Evolutionary conservation across 129 eudicot genomes (phyloP).

Genomic region (Flaveria linearis): DNA sequence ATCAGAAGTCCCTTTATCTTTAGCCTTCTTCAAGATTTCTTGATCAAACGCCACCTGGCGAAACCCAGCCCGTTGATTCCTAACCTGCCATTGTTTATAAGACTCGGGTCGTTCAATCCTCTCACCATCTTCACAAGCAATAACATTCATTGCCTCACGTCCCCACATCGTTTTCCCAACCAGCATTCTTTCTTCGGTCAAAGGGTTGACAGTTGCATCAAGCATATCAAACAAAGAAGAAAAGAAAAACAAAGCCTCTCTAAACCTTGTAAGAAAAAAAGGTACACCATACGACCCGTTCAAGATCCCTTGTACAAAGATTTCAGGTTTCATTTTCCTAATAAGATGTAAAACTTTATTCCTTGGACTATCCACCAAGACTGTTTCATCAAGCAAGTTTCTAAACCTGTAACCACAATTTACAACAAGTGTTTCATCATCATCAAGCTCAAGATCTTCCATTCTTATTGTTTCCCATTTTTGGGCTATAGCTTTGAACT

Average conservation of each 20-base stretch:
- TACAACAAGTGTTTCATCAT: slow-evolving; percentile 65
- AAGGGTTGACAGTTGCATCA: slow-evolving; percentile 59
- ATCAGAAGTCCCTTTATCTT: slow-evolving; percentile 41
- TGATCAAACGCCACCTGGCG: slow-evolving; percentile 50
- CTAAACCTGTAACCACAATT: slow-evolving; percentile 57
- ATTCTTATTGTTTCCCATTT: slow-evolving; percentile 71
- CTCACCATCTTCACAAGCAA: slow-evolving; percentile 82
- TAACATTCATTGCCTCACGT: slow-evolving; percentile 73
- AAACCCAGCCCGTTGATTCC: slow-evolving; percentile 66
- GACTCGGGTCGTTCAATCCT: slow-evolving; percentile 84
- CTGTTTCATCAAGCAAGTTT: slow-evolving; percentile 70
- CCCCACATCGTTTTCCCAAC: slow-evolving; percentile 64
- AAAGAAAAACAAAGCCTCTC: slow-evolving; percentile 79
- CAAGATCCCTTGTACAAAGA: slow-evolving; percentile 61
- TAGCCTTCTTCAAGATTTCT: slow-evolving; percentile 51
- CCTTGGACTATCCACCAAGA: slow-evolving; percentile 69
- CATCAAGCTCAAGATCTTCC: slow-evolving; percentile 61
- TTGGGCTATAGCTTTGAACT: slow-evolving; percentile 71
- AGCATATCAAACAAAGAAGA: slow-evolving; percentile 78
- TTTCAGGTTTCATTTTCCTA: slow-evolving; percentile 55
- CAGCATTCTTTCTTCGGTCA: slow-evolving; percentile 55
- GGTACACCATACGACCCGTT: slow-evolving; percentile 74
- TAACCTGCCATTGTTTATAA: slow-evolving; percentile 80
- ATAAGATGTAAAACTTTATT: slow-evolving; percentile 56
- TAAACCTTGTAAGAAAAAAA: slow-evolving; percentile 63